Conservation (phyloP, 2,329 filamentous ascomycete species). For the Trichoderma gracile region DNA sequence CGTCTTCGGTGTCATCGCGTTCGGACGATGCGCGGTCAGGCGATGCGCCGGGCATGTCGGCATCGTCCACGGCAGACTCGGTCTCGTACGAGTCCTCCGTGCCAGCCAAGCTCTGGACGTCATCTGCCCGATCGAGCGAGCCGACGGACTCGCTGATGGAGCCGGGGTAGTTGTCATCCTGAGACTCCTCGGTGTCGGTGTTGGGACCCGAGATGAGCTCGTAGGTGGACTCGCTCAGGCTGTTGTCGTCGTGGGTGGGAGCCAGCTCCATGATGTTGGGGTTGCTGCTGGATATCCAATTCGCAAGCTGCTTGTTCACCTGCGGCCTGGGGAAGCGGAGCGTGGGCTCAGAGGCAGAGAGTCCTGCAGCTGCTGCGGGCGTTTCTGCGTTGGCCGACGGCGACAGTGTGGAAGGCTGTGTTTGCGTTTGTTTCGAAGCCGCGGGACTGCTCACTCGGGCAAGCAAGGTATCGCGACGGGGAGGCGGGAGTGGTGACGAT, state of each 20-base stretch:
- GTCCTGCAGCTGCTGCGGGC: slow-evolving; percentile 27
- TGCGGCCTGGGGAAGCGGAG: slow-evolving; percentile 59
- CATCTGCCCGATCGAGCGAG: slow-evolving; percentile 53
- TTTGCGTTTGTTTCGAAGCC: slow-evolving; percentile 13
- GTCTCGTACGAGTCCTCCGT: slow-evolving; percentile 52
- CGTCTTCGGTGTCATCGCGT: slow-evolving; percentile 24
- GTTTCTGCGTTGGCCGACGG: slow-evolving; percentile 21
- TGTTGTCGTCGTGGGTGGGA: slow-evolving; percentile 50
- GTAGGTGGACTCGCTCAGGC: slow-evolving; percentile 57
- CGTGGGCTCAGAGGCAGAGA: slow-evolving; percentile 49
- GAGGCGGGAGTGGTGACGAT: slow-evolving; percentile 33
- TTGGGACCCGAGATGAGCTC: slow-evolving; percentile 51
- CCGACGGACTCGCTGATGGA: slow-evolving; percentile 52
- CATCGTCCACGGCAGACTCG: slow-evolving; percentile 42
- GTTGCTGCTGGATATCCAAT: slow-evolving; percentile 60
- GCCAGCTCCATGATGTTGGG: slow-evolving; percentile 57
- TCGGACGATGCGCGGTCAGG: background rate
- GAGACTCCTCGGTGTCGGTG: slow-evolving; percentile 56
- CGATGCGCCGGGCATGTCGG: slow-evolving; percentile 26
- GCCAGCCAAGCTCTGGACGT: slow-evolving; percentile 53
- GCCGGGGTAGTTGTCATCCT: slow-evolving; percentile 51
- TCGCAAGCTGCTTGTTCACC: slow-evolving; percentile 57
- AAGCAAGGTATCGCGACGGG: slow-evolving; percentile 35
- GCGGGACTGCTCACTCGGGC: slow-evolving; percentile 31
- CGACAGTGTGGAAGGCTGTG: slow-evolving; percentile 5